A percentile compares a stretch with the other conserved stretches of the same genome.
Conservation (phyloP, 805 yeast species). For the Candida piceae region DNA sequence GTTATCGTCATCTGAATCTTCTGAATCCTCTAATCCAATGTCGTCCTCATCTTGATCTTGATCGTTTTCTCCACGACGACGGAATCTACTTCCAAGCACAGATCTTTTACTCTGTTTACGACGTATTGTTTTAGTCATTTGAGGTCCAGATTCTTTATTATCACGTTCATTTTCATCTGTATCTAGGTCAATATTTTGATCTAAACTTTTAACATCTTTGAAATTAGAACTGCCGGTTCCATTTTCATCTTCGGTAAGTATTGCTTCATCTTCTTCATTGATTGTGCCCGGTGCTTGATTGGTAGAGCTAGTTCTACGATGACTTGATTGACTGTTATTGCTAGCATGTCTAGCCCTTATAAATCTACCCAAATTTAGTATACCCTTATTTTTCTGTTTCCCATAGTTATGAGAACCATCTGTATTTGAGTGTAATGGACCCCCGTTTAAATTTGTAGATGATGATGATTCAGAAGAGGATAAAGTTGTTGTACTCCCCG, state of each 20-base stretch:
- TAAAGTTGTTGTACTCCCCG: not conserved
- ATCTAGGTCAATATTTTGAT: no score
- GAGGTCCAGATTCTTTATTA: no score
- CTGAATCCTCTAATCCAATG: not conserved
- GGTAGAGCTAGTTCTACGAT: not conserved
- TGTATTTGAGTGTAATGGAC: no score
- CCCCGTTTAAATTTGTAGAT: not conserved
- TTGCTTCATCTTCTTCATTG: conserved; percentile 4
- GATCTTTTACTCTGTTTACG: no score
- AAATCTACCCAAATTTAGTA: conserved; percentile 8
- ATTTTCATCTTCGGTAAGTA: conserved; percentile 8
- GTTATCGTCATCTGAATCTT: conserved; percentile 3
- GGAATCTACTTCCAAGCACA: not conserved
- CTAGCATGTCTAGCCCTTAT: conserved; percentile 6
- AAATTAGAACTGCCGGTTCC: no score
- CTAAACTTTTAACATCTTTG: no score
- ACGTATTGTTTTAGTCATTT: no score
- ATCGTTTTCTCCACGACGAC: not conserved
- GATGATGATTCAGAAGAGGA: not conserved
- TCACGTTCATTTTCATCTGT: no score
- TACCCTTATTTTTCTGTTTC: conserved; percentile 6
- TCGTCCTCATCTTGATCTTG: conserved; percentile 1
- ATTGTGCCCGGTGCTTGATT: conserved; percentile 2
- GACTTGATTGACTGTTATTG: not conserved
- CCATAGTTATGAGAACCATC: not conserved